Base-by-base conservation (phyloP, 257 asterid species). In the Plantago major region DNA sequence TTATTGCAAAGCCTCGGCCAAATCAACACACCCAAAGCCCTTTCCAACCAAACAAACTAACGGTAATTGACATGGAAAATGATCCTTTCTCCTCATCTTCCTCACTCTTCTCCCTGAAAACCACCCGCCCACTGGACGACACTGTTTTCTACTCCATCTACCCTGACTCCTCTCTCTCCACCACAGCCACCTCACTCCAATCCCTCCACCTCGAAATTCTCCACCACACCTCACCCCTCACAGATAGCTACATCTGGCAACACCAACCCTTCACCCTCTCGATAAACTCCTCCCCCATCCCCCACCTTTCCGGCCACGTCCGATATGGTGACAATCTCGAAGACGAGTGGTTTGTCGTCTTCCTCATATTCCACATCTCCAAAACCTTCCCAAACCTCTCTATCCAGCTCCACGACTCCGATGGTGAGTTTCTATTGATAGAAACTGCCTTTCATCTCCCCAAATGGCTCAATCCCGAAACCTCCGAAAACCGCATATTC, bases 341-440 rank as follows among this genome's bases (percentile, higher is more conserved):
- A 22, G 96, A 92, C 63, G 99, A 92, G 75, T 92, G 99, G 99
- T 92, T 89, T 71, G 81, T 83, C n/a, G 94, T 85, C 40, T 79
- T 72, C 75, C 85, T 89, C 67, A 87, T 92, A 37, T 89, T 79
- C 71, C 63, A 79, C 18, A 74, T 79, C 52, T 92, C 97, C 11
- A 80, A 67, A 15, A 57, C 30, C 12, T 79, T 81, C 69, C 85
- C 82, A 12, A 64, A 74, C 53, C 77, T 86, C 48, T 86, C 99
- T 37, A 76, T 92, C 67, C 77, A 84, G 12, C 86, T 89, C 4
- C 79, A 84, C 79, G 97, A 92, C 51, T 78, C 88, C 2, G 97
- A 92, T 60, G 97, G 99, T 12, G 91, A 89, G 55, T 92, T 92
- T 58, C 78, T 92, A 10, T 54, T 92, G 44, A 86, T 89, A 11